Conservation (phyloP, 768 basidiomycete species). For the Crucibulum laeve region DNA sequence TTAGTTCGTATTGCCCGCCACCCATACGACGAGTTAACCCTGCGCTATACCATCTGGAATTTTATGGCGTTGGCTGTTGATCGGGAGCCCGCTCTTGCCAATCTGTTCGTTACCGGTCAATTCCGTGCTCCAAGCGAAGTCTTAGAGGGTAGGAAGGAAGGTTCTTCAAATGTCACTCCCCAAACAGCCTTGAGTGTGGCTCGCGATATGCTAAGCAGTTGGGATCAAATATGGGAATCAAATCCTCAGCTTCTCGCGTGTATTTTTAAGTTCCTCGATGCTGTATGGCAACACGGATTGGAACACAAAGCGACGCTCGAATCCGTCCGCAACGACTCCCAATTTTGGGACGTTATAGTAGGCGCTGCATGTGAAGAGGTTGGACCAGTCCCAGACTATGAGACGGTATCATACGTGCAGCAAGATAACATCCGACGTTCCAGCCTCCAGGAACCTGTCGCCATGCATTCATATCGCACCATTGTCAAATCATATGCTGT, state of each 20-base stretch:
- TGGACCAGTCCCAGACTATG: conserved; percentile 69
- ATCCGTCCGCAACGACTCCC: conserved; percentile 46
- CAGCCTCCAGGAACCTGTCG: conserved; percentile 55
- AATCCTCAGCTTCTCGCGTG: conserved; percentile 75
- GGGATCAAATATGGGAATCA: conserved; percentile 73
- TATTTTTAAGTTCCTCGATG: conserved; percentile 69
- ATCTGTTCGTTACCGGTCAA: conserved; percentile 73
- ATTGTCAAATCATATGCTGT: conserved; percentile 72
- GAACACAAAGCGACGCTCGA: conserved; percentile 66
- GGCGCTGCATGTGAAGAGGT: conserved; percentile 64
- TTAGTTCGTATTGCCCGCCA: conserved; percentile 73
- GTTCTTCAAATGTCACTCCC: conserved; percentile 23
- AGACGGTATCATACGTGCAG: conserved; percentile 41
- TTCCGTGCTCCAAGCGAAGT: conserved; percentile 44
- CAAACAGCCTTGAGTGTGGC: conserved; percentile 68
- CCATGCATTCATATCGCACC: conserved; percentile 62
- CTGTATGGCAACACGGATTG: conserved; percentile 76
- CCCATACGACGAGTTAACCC: conserved; percentile 71
- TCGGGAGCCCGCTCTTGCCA: conserved; percentile 81
- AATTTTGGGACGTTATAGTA: conserved; percentile 70
- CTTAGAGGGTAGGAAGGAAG: conserved; percentile 34
- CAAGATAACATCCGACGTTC: conserved; percentile 50
- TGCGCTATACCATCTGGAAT: conserved; percentile 78
- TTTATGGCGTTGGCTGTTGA: conserved; percentile 79
- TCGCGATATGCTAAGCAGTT: conserved; percentile 56